phyloP scores from a whole-genome alignment of 192 early-diverging fungal genomes.

The Podila epigama region DNA sequence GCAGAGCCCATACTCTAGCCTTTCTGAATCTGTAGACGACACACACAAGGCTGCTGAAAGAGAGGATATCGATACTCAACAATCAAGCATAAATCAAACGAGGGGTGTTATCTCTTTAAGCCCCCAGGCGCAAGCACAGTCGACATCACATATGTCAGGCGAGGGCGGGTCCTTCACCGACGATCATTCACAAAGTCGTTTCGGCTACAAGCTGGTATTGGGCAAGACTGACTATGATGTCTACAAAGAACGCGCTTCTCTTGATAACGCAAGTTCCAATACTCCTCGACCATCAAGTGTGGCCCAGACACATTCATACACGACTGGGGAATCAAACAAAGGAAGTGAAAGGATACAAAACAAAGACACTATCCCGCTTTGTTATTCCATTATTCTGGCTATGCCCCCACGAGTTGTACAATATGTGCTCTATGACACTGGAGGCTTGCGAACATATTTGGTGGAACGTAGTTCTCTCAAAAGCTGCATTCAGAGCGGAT shows the following conservation, averaged over 20 bases:
- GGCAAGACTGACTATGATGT: not conserved
- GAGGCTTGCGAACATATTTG: not conserved
- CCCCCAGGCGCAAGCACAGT: no score
- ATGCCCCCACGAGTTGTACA: not conserved
- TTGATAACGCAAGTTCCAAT: not conserved
- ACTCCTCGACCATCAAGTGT: no score
- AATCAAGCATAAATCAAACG: no score
- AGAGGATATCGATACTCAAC: no score
- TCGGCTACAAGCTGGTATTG: not conserved
- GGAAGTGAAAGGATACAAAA: not conserved
- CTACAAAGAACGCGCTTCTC: no score
- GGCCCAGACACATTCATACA: no score
- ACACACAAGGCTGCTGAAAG: no score
- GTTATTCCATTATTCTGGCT: not conserved
- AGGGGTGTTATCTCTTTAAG: no score
- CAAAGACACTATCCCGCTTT: not conserved
- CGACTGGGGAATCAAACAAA: not conserved
- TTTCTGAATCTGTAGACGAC: no score
- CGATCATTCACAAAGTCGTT: not conserved
- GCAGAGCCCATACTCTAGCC: no score
- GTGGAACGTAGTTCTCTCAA: not conserved
- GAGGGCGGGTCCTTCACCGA: not conserved
- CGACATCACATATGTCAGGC: not conserved
- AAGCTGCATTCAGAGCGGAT: not conserved
- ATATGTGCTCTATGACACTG: not conserved